A percentile compares a stretch with the other conserved stretches of the same genome.
These are phyloP conservation scores for Thymus mandschuricus DNA, from an alignment of 257 asterid genomes.

Conservation along the genomic window DNA sequence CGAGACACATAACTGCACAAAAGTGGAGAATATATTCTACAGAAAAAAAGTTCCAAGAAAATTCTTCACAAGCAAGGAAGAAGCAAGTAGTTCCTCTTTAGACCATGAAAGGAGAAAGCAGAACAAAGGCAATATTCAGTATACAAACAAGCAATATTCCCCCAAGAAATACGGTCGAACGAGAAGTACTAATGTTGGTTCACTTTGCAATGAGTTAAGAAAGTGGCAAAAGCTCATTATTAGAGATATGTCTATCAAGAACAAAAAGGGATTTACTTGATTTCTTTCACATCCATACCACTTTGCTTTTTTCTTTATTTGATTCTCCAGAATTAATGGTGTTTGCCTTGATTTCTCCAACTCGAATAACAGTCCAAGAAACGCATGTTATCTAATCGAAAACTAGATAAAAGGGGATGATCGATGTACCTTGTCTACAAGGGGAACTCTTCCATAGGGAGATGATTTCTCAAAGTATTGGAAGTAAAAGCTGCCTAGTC, in stretches of 20 bases:
- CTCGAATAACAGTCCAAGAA: not conserved
- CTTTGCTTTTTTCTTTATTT: constrained; percentile 10
- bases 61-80: constrained; percentile 19
- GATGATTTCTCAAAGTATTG: constrained; percentile 69
- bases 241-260: constrained; percentile 18
- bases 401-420: not conserved
- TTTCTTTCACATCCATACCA: constrained; percentile 26
- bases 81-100: constrained; percentile 3
- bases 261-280: constrained; percentile 3
- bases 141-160: constrained; percentile 4
- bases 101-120: constrained; percentile 20
- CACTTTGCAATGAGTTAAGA: constrained; percentile 14
- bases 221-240: constrained; percentile 23
- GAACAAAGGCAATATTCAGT: constrained; percentile 30
- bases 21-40: constrained; percentile 37
- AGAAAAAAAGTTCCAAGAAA: not conserved
- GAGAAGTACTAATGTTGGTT: not conserved
- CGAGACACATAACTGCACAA: constrained; percentile 21
- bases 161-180: no score
- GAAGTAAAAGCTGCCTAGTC: constrained; percentile 61
- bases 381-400: not conserved
- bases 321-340: constrained; percentile 9
- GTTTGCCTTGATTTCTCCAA: not conserved
- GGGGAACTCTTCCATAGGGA: constrained; percentile 76
- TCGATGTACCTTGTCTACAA: constrained; percentile 61